phyloP scores from a whole-genome alignment of 352 stramenopile genomes.

The Phytophthora pistaciae region DNA sequence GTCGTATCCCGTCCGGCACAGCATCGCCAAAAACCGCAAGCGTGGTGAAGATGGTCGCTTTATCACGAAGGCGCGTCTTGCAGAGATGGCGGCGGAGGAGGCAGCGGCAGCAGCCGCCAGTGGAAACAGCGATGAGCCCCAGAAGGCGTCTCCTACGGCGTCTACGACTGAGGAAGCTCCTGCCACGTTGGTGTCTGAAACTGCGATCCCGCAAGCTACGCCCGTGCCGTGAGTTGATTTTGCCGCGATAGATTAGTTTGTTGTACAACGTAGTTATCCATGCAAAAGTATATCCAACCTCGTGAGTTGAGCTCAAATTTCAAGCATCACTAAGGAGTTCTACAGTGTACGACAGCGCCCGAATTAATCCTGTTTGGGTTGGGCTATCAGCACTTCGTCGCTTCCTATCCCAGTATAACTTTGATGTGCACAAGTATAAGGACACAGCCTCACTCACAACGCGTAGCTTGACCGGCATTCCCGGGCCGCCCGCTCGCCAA shows the following conservation, averaged over 20 bases:
- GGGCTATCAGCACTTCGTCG: no score
- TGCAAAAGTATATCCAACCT: not conserved
- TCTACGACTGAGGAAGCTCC: slow-evolving; percentile 20
- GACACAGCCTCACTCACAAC: no score
- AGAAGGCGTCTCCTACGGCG: slow-evolving; percentile 26
- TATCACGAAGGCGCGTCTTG: slow-evolving; percentile 79
- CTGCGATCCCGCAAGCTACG: slow-evolving; percentile 38
- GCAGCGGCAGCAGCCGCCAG: slow-evolving; percentile 22
- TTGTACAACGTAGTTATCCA: not conserved
- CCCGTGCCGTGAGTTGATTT: slow-evolving; percentile 35
- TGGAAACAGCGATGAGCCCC: slow-evolving; percentile 20
- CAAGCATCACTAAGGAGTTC: no score
- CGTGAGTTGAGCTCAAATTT: no score
- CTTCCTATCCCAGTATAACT: no score
- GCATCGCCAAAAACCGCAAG: slow-evolving; percentile 86
- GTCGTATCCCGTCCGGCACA: slow-evolving; percentile 85
- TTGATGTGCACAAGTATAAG: no score
- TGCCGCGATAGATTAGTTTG: slow-evolving; percentile 32
- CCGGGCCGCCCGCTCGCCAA: no score
- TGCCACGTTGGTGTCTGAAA: slow-evolving; percentile 30
- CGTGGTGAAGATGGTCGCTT: slow-evolving; percentile 85
- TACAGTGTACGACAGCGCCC: no score
- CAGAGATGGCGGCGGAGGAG: slow-evolving; percentile 76
- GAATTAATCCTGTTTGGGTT: no score
- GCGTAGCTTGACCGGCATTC: no score